Percentiles rank a stretch among this genome's conserved stretches.
Evolutionary conservation across 1,284 basidiomycete genomes (phyloP).

Genomic region (Tetrapyrgos nigripes): DNA sequence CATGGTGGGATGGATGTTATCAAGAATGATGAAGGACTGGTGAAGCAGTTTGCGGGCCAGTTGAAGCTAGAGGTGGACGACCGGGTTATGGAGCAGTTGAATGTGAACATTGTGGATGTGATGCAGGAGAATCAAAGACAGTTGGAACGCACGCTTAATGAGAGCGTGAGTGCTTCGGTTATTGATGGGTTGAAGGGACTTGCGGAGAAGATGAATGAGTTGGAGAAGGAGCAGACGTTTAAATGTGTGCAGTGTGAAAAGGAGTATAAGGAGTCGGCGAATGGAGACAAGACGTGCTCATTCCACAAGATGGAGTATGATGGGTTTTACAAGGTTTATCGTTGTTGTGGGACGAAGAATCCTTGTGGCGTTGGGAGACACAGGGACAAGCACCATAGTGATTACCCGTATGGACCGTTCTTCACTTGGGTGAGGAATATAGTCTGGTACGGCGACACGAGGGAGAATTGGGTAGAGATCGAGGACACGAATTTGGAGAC

Average conservation of each 20-base stretch:
- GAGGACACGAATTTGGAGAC: conserved; percentile 41
- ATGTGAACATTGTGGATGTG: conserved; percentile 35
- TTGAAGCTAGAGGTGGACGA: conserved; percentile 40
- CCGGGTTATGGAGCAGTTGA: conserved; percentile 42
- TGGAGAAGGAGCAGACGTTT: conserved; percentile 42
- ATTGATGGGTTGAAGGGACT: conserved; percentile 40
- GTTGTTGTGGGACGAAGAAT: conserved; percentile 39
- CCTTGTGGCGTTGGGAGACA: conserved; percentile 39
- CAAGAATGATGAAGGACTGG: conserved; percentile 36
- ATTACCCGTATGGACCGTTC: conserved; percentile 42
- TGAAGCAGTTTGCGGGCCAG: conserved; percentile 42
- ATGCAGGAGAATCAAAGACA: conserved; percentile 36
- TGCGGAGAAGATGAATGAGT: conserved; percentile 34
- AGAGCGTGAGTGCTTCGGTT: conserved; percentile 36
- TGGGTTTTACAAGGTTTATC: conserved; percentile 36
- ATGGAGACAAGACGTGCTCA: conserved; percentile 42
- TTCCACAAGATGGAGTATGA: conserved; percentile 41
- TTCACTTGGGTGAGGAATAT: conserved; percentile 36
- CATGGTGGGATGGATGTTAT: conserved; percentile 43
- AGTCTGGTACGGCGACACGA: conserved; percentile 37
- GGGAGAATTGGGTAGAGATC: conserved; percentile 34
- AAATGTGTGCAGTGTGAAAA: conserved; percentile 44
- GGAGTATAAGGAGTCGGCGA: conserved; percentile 38
- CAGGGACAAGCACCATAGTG: conserved; percentile 41
- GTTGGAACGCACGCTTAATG: conserved; percentile 38